Evolutionary conservation across 1,284 basidiomycete genomes (phyloP).

Genomic region (Cutaneotrichosporon sp.): DNA sequence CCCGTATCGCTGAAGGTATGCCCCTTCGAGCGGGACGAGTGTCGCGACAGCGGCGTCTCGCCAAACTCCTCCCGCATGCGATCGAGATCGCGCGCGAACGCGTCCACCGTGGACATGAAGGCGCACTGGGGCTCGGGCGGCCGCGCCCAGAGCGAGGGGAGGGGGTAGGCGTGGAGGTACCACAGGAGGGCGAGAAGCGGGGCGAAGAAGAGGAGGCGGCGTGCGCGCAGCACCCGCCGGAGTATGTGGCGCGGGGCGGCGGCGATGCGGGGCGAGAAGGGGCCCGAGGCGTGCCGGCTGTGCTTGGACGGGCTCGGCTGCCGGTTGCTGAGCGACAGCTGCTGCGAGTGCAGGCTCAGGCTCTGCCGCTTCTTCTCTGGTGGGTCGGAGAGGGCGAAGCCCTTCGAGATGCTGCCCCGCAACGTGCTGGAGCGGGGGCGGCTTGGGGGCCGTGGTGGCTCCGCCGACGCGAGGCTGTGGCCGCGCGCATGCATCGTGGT

Average conservation of each 20-base stretch:
- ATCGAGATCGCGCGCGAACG: slow-evolving; percentile 42
- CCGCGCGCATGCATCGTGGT: neutral
- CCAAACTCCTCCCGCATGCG: slow-evolving; percentile 26
- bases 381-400: neutral
- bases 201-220: slow-evolving; percentile 18
- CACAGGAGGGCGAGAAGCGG: neutral
- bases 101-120: slow-evolving; percentile 46
- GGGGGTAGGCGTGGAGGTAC: neutral
- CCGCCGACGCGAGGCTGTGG: slow-evolving; percentile 2
- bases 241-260: too few species aligned
- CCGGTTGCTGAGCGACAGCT: too few species aligned
- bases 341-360: neutral
- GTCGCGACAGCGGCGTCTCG: neutral
- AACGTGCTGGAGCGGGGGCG: neutral
- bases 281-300: too few species aligned
- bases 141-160: too few species aligned
- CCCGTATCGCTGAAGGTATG: slow-evolving; percentile 45
- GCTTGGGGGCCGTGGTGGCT: neutral
- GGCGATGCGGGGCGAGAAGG: too few species aligned
- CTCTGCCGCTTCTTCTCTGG: too few species aligned
- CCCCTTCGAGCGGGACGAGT: slow-evolving; percentile 10
- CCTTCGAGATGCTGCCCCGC: neutral
- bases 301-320: too few species aligned
- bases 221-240: slow-evolving; percentile 14
- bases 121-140: slow-evolving; percentile 24